Conservation (phyloP, 78 protist species). For the Dictyostelium intermedium region DNA sequence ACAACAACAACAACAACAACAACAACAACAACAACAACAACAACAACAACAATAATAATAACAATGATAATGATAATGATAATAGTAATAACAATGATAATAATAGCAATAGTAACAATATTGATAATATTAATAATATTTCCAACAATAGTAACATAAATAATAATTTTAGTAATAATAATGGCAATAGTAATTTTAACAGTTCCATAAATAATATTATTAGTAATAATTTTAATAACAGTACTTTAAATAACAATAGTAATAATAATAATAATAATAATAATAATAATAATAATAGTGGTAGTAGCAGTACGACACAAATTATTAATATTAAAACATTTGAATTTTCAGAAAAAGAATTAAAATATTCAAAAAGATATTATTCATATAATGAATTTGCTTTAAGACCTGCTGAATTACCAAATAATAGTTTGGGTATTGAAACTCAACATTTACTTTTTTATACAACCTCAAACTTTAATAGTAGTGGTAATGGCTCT, state of each 20-base stretch:
- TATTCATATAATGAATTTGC: background rate
- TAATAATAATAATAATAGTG: background rate
- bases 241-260: background rate
- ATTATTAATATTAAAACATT: background rate
- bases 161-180: too few species aligned
- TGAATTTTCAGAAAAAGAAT: constrained; percentile 25
- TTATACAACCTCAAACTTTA: background rate
- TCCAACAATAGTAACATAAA: too few species aligned
- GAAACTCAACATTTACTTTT: background rate
- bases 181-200: too few species aligned
- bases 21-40: too few species aligned
- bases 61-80: background rate
- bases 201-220: too few species aligned
- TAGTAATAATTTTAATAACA: background rate
- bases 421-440: background rate
- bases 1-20: background rate
- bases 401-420: background rate
- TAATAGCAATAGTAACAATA: background rate
- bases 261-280: background rate
- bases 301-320: background rate
- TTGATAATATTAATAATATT: background rate
- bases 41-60: background rate
- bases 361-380: background rate
- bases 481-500: background rate
- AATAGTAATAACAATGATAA: background rate